Evolutionary conservation across 75 land plant species (phyloP).

Genomic region (Cunninghamia lanceolata): DNA sequence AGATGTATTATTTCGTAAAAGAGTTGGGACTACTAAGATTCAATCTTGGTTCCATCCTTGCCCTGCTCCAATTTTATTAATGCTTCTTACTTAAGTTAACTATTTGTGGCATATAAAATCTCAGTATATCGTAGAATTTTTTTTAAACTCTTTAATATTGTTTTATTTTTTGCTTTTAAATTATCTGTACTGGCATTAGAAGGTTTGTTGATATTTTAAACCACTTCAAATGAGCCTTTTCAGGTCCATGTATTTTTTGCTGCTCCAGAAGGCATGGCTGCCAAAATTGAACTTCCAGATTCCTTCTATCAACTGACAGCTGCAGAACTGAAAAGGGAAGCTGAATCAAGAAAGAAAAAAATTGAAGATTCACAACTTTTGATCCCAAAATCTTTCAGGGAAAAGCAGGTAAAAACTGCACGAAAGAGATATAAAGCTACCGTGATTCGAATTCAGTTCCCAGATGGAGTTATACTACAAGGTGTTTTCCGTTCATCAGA

Average conservation of each 20-base stretch:
- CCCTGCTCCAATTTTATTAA: neutral
- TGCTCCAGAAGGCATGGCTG: constrained; percentile 63
- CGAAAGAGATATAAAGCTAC: constrained; percentile 49
- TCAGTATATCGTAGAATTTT: neutral
- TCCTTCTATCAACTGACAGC: constrained; percentile 66
- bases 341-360: constrained; percentile 66
- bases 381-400: constrained; percentile 74
- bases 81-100: too few relatives aligned
- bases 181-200: neutral
- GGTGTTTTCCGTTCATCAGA: constrained; percentile 73
- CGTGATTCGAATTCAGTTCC: constrained; percentile 78
- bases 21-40: neutral
- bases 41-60: neutral
- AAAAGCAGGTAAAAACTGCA: constrained; percentile 62
- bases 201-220: neutral
- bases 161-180: neutral
- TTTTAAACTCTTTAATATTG: neutral
- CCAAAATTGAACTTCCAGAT: constrained; percentile 74
- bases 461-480: constrained; percentile 90
- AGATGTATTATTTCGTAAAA: neutral
- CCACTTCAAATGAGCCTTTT: neutral
- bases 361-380: constrained; percentile 81
- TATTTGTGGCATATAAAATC: neutral
- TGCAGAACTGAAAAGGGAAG: constrained; percentile 73
- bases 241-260: constrained; percentile 79